Base-by-base conservation (phyloP, 2,329 filamentous ascomycete genomes). In the Colletotrichum magnum region DNA sequence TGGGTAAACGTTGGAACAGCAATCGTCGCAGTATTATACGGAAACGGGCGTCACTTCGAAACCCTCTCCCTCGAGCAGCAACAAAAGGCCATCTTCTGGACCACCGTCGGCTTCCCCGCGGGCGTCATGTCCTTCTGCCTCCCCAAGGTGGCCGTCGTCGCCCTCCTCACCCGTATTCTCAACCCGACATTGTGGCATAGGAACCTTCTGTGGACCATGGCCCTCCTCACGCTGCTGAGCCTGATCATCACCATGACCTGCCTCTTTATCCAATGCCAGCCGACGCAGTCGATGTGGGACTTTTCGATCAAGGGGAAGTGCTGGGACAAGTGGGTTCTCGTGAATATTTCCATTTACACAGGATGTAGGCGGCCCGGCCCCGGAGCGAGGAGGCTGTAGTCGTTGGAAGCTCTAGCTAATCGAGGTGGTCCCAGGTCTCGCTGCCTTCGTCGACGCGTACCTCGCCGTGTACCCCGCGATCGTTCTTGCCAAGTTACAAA, bases 221-320 rank as follows among this genome's bases (percentile, higher is more conserved):
- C 76, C 1, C 72, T 72, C 5, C 41, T 75, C 6, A 79, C 77
- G 24, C 70, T 78, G 10, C 41, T 78, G 10, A 75, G 77, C 2
- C 73, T 82, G 7, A 64, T 79, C 1, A 75, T 76, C 7, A 81
- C 77, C 50, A 77, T 85, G 18, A 69, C 83, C 16, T 76, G 85
- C 6, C 71, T 84, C 1, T 81, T 84, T 47, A 81, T 78, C 1
- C 82, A 81, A 67, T 86, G 85, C 73, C 74, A 74, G 2, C 84
- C 84, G 0, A 66, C 73, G 3, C 50, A 67, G 26, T 79, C 81
- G 0, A 75, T 81, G 24, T 86, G 84, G 84, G 73, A 80, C 57
- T 75, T 77, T 18, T 72, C 73, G 2, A 74, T 80, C 3, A 16
- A 16, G 24, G 73, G 78, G 4, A 77, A 48, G 6, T 85, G 79